A percentile compares a stretch with the other conserved stretches of the same genome.
Evolutionary conservation across 2,329 filamentous ascomycete genomes (phyloP).

Genomic region (Gnomoniopsis smithogilvyi): DNA sequence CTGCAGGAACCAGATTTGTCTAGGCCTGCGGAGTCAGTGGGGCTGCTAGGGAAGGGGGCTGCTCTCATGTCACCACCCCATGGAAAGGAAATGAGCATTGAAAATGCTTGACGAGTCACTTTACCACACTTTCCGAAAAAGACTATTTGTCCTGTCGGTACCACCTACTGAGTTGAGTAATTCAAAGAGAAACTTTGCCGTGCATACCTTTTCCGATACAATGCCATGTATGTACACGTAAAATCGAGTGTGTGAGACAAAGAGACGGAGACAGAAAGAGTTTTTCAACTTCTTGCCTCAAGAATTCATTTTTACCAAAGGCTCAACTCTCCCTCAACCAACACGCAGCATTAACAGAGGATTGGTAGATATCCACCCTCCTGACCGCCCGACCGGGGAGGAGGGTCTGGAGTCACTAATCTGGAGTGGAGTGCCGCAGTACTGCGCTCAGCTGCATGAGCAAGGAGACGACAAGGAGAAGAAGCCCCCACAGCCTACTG

Average conservation of each 20-base stretch:
- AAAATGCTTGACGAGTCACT: background rate
- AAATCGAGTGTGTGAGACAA: too few relatives aligned
- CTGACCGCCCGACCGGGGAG: background rate
- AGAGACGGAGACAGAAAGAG: too few relatives aligned
- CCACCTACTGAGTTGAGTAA: too few relatives aligned
- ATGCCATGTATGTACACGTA: too few relatives aligned
- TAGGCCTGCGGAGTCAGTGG: background rate
- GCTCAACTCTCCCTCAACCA: too few relatives aligned
- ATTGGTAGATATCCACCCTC: background rate
- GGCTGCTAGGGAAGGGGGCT: too few relatives aligned
- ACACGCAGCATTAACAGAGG: background rate
- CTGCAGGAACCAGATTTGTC: background rate
- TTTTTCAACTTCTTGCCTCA: too few relatives aligned
- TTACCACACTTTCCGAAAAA: background rate
- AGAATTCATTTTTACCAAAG: background rate
- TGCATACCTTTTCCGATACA: too few relatives aligned
- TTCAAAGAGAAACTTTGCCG: too few relatives aligned
- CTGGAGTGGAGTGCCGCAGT: background rate
- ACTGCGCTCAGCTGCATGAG: slow-evolving; percentile 2
- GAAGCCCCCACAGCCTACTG: background rate
- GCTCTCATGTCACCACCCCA: background rate
- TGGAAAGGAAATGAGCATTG: background rate
- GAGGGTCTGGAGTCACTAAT: background rate
- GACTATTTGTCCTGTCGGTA: too few relatives aligned
- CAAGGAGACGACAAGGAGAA: background rate